A percentile compares a stretch with the other conserved stretches of the same genome.
These are phyloP conservation scores for Reticulascus tulasneorum DNA, from an alignment of 2,329 filamentous ascomycete species.

Conservation along the genomic window DNA sequence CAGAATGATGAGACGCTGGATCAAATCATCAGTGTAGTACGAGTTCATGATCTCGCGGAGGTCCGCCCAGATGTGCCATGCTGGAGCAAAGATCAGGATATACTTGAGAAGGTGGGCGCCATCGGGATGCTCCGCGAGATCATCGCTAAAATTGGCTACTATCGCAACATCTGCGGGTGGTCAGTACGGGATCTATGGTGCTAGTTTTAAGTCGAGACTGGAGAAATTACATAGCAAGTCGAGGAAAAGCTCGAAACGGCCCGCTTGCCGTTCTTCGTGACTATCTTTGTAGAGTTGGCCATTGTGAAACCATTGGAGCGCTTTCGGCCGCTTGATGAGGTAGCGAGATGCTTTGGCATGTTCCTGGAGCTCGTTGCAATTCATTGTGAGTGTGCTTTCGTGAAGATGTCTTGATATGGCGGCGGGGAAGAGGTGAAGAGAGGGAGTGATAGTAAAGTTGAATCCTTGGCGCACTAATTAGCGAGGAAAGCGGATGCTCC, in stretches of 20 bases:
- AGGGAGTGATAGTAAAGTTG: too few species aligned
- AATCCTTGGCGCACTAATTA: too few species aligned
- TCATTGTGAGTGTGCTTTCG: conserved; percentile 26
- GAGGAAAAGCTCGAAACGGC: conserved; percentile 46
- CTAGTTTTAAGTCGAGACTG: background rate
- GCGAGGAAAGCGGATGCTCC: too few species aligned
- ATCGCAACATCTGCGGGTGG: conserved; percentile 34
- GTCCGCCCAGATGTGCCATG: conserved; percentile 48
- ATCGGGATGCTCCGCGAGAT: conserved; percentile 40
- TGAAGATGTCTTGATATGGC: too few species aligned
- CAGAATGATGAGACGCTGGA: conserved; percentile 42
- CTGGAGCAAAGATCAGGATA: conserved; percentile 42
- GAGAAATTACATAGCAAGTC: conserved; percentile 37
- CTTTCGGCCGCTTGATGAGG: conserved; percentile 31
- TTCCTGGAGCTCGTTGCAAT: conserved; percentile 32
- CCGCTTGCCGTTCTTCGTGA: conserved; percentile 40
- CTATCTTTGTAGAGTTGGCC: conserved; percentile 34
- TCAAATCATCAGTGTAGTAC: conserved; percentile 47
- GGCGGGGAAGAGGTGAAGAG: too few species aligned
- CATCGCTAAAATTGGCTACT: conserved; percentile 46
- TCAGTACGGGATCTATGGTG: background rate
- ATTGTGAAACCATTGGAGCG: conserved; percentile 42
- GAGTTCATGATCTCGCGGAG: conserved; percentile 48
- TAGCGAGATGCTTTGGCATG: conserved; percentile 25
- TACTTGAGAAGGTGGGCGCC: conserved; percentile 42